Evolutionary conservation across 176 grass and related monocot species (phyloP), one percentile per base, ranked within the genome.

Genomic region (Aegilops speltoides): DNA sequence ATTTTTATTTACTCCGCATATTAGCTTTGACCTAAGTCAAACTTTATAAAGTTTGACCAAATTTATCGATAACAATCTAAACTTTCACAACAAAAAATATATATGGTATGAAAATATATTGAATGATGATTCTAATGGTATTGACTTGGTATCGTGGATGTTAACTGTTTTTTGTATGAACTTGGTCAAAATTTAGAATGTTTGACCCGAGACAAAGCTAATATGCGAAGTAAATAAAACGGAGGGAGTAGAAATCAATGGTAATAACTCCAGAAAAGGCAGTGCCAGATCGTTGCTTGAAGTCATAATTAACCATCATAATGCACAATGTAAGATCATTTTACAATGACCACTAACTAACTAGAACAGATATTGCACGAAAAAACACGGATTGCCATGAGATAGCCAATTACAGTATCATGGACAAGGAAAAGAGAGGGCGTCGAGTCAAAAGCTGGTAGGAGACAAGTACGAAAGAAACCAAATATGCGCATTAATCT

Each of bases 391-490:
- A 68, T 76, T 59, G 56, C 41, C 73, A 77, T 26, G 22, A 77
- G 28, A 78, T 67, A 69, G 43, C 29, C 66, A 52, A 82, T 67
- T 28, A 82, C 7, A 82, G 65, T 57, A 74, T 17, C 71, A 83
- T 81, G 20, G 22, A 72, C 9, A 76, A 16, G 1, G 38, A 84
- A 86, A 29, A 8, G 11, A 72, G 25, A 24, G 70, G 28, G 57
- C 50, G 14, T 36, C 52, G 6, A 77, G 33, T 63, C 67, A 73
- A 68, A 64, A 41, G 70, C 22, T 74, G 45, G 36, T 45, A 76
- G 48, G 61, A 84, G 33, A 79, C 22, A 64, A 81, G 61, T 60
- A 28, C 26, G 29, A 74, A 64, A 83, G 33, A 77, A 67, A 84
- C 3, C 28, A 80, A 20, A 13, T 34, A 76, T 80, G 7, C 36